Base-by-base conservation (phyloP, 2,329 filamentous ascomycete species). In the Sclerotinia minor region DNA sequence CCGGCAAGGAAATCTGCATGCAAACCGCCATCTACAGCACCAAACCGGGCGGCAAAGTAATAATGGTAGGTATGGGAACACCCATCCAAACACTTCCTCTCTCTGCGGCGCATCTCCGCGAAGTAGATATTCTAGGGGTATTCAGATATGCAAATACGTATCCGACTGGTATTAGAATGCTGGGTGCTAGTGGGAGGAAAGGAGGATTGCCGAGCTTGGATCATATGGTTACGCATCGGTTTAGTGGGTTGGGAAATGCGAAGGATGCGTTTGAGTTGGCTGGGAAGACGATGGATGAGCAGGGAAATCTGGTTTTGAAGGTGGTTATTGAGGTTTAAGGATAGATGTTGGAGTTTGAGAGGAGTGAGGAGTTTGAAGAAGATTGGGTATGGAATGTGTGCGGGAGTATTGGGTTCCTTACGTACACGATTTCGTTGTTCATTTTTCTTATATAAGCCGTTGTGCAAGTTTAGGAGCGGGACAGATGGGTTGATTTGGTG, bases 61-160 rank as follows among this genome's bases (percentile, higher is more conserved):
- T 93, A 77, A 87, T 93, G 77, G 89, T 94, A 32, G 91, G 90
- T 65, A 93, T 93, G 90, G 91, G 91, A 49, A 90, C 86, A 6
- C 90, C 90, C 0, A 85, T 92, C 64, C 89, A 92, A 77, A 92
- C 89, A 0, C 82, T 93, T 1, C 90, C 90, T 1, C 81, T 94
- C 57, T 90, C 87, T 9, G 88, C 89, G 6, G 90, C 90, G 3
- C 89, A 90, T 50, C 81, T 92, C 38, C 85, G 89, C 49, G 91
- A 94, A 79, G 87, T 93, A 54, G 90, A 93, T 75, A 89, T 93
- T 44, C 79, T 92, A n/a, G 90, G 90, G 45, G 87, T 92, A 41
- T 92, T 93, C 79, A 84, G 90, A 59, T 93, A 93, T 73, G 89
- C 89, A 26, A 91, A 92, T 77, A 91, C 89, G 0, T 93, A 92